These are phyloP conservation scores for Leccinum subgranulosum DNA, from an alignment of 768 basidiomycete genomes.

Conservation along the genomic window DNA sequence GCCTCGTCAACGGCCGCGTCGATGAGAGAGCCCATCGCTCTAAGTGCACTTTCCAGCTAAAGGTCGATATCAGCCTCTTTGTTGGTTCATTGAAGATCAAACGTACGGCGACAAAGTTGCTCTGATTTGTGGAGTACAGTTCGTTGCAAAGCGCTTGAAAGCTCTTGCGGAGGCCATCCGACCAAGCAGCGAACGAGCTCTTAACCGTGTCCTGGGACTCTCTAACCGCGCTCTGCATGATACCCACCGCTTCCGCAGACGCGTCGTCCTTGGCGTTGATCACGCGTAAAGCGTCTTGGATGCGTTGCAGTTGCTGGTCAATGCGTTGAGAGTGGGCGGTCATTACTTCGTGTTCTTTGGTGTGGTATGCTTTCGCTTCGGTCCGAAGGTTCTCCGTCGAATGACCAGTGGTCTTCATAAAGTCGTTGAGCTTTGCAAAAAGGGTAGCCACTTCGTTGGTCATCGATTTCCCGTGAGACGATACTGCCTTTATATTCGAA, in stretches of 20 bases:
- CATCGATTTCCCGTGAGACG: constrained; percentile 59
- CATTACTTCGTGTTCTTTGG: constrained; percentile 54
- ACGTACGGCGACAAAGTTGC: constrained; percentile 46
- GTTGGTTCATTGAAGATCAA: not conserved
- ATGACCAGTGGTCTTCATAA: constrained; percentile 55
- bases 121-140: constrained; percentile 41
- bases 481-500: constrained; percentile 64
- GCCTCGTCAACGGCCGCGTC: constrained; percentile 60
- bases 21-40: constrained; percentile 54
- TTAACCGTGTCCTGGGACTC: constrained; percentile 54
- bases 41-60: constrained; percentile 57
- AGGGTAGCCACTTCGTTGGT: constrained; percentile 51
- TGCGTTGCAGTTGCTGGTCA: constrained; percentile 52
- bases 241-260: constrained; percentile 50
- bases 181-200: constrained; percentile 53
- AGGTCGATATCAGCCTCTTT: constrained; percentile 3
- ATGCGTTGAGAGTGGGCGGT: constrained; percentile 50
- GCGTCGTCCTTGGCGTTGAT: constrained; percentile 56
- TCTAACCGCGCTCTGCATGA: constrained; percentile 47
- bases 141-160: constrained; percentile 48
- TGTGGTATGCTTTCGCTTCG: constrained; percentile 55
- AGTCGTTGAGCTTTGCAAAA: constrained; percentile 55
- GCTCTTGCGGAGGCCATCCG: constrained; percentile 45
- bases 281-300: constrained; percentile 48
- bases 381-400: constrained; percentile 50